These are phyloP conservation scores for Albatrellus ellisii DNA, from an alignment of 768 basidiomycete genomes.

Conservation along the genomic window DNA sequence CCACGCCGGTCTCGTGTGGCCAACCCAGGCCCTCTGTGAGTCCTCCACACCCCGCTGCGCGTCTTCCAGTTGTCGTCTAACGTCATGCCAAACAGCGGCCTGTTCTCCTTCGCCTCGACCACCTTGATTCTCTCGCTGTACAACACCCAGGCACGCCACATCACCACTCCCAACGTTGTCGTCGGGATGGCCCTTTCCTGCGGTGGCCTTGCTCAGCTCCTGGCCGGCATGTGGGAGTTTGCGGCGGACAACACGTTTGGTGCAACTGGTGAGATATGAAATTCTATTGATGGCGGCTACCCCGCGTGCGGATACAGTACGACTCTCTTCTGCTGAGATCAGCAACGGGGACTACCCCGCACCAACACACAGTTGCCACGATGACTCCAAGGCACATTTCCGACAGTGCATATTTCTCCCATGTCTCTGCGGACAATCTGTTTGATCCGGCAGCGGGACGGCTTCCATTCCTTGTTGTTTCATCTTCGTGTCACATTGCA, in stretches of 20 bases:
- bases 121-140: conserved; percentile 69
- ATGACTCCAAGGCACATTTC: not conserved
- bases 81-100: conserved; percentile 36
- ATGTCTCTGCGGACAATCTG: not conserved
- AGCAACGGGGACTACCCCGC: no score
- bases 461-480: not conserved
- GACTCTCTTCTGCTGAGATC: no score
- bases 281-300: not conserved
- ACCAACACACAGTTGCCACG: not conserved
- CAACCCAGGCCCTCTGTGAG: not conserved
- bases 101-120: conserved; percentile 76
- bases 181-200: conserved; percentile 80
- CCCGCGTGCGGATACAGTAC: not conserved
- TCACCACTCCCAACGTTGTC: conserved; percentile 51
- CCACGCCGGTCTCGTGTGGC: not conserved
- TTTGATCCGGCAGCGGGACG: not conserved
- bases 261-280: conserved; percentile 42
- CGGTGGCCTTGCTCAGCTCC: conserved; percentile 74
- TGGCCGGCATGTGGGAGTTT: conserved; percentile 77
- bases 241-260: conserved; percentile 52
- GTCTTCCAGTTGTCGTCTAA: not conserved
- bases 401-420: not conserved
- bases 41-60: not conserved
- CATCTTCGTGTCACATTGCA: not conserved
- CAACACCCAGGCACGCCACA: conserved; percentile 45